Evolutionary conservation across 805 yeast species (phyloP), one percentile per base, ranked within the genome.

Genomic region (Yamadazyma nakazawae): DNA sequence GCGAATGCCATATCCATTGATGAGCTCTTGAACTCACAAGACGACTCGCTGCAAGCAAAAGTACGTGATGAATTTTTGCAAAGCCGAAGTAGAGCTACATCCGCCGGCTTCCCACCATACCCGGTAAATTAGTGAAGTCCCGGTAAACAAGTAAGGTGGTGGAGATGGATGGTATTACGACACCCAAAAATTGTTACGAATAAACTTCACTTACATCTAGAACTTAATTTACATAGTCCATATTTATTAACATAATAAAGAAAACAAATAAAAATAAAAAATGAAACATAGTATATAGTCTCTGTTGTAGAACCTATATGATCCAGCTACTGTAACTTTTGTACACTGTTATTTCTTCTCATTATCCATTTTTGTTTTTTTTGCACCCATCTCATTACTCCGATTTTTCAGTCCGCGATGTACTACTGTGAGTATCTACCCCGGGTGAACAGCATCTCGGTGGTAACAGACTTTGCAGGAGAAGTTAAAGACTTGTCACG

Each of bases 351-450:
- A 7, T 5, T 21, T 21, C 24, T 21, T 21, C 24, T 21, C 24
- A 21, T 21, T 7, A 7, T 21, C 24, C 7, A 21, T 7, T 21
- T 21, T n/a, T n/a, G n/a, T 26, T 19, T 13, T 16, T 38, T 38
- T 36, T 36, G 39, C 41, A 40, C 28, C 36, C 43, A 40, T 30
- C 25, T 24, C 32, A 14, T 14, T 14, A 25, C 41, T 16, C 25
- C 28, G 12, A 17, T 6, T 18, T 40, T 28, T 32, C 34, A 31
- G 21, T 26, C n/a, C 34, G 25, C 38, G 31, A 59, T 61, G 66
- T 59, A 59, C 40, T 41, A 49, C 18, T 49, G 61, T 31, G 67
- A 62, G 46, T 51, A 53, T 41, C 47, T 62, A 11, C 62, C 67
- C 1, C 48, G 65, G 34, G 36, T 62, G n/a, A 52, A 56, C 31